Percentiles rank a stretch among this genome's conserved stretches.
Evolutionary conservation across 2,329 filamentous ascomycete genomes (phyloP).

Genomic region (Ophioceras dolichostomum): DNA sequence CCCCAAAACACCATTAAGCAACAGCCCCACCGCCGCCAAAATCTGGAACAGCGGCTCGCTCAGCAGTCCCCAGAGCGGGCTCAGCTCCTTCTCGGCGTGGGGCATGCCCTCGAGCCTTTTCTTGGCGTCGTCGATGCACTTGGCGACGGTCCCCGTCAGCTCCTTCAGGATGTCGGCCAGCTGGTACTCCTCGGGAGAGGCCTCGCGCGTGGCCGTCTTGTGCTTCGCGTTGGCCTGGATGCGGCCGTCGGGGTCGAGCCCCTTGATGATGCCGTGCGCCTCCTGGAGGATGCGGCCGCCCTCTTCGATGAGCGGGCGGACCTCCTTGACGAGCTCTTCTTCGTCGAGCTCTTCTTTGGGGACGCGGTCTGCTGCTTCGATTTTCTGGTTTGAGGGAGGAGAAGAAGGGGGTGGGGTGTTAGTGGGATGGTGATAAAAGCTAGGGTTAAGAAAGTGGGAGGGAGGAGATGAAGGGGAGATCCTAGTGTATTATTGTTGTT

Average conservation of each 20-base stretch:
- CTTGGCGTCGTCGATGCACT: constrained; percentile 78
- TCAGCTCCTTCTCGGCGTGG: constrained; percentile 88
- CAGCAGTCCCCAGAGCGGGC: constrained; percentile 75
- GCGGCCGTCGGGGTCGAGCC: constrained; percentile 76
- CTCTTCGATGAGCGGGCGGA: constrained; percentile 82
- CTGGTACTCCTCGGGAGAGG: constrained; percentile 70
- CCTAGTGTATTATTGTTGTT: constrained; percentile 4
- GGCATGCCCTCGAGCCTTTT: constrained; percentile 88
- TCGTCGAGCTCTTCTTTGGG: constrained; percentile 84
- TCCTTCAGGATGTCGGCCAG: constrained; percentile 80
- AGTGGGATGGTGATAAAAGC: constrained; percentile 1
- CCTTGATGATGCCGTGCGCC: constrained; percentile 75
- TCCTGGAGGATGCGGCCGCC: constrained; percentile 72
- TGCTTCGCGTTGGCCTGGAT: constrained; percentile 80
- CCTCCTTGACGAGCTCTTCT: constrained; percentile 73
- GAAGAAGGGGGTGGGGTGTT: constrained; percentile 6
- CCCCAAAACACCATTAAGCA: constrained; percentile 72
- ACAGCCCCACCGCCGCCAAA: constrained; percentile 72
- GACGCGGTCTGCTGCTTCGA: constrained; percentile 68
- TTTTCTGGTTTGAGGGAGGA: constrained; percentile 37
- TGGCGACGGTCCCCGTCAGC: constrained; percentile 67
- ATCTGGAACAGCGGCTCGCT: constrained; percentile 88
- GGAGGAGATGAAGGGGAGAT: neutral
- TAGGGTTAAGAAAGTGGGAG: neutral
- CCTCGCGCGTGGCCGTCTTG: constrained; percentile 61